Evolutionary conservation across 805 yeast species (phyloP), one percentile per base, ranked within the genome.

Genomic region (Monosporozyma yasuniensis): DNA sequence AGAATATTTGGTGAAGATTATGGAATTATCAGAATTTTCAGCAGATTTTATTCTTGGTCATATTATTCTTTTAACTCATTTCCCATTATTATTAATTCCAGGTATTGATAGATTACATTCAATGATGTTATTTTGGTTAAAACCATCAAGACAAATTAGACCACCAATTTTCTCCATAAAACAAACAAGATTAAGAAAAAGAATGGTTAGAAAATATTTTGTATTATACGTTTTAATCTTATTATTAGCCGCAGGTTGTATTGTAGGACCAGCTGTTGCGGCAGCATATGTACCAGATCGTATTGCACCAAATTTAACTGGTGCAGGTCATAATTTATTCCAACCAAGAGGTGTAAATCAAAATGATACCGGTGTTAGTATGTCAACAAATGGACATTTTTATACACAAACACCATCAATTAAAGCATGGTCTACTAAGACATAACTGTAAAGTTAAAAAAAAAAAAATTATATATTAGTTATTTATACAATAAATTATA

Each of bases 41-140:
- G 96, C 96, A 66, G 99, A 93, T 72, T 95, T 93, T 69, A 73
- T 90, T 51, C 78, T 95, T 64, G 98, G 98, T 50, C 99, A 93
- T 68, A 65, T 87, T 61, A 73, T 93, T 52, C 74, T 93, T 68
- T 86, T 91, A 77, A 73, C 82, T 60, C 98, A 91, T 73, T 77
- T 87, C 68, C 99, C 99, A 61, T 65, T 89, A 47, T 74, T 95
- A 55, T 75, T 78, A 55, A 74, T 91, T 62, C 99, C 99, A 64
- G 76, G 80, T 68, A 73, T 89, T 69, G 99, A 93, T 74, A 87
- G 87, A 75, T 89, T 96, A 96, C 99, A 93, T 72, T 91, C 99
- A 42, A 83, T 89, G 70, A 84, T 91, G 95, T 77, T 93, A 72
- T 93, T 93, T 83, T 93, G 99, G 99, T 84, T 95, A 72, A 87